phyloP scores from a whole-genome alignment of 2,329 filamentous ascomycete species.

The Orbilia quercus region DNA sequence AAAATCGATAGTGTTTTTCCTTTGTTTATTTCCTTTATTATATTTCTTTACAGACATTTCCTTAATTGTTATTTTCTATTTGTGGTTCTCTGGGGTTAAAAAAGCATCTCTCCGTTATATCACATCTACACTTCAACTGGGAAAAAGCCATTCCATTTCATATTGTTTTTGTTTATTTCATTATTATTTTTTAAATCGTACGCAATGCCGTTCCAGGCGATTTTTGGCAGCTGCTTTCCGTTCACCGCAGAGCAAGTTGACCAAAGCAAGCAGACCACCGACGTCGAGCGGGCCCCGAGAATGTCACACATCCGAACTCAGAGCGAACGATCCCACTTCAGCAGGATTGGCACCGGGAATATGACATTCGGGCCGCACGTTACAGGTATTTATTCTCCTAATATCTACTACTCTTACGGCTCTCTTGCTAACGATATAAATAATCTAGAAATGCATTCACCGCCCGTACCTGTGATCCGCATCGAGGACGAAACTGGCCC shows the following conservation, averaged over 20 bases:
- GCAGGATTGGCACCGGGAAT: conserved; percentile 11
- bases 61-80: conserved; percentile 22
- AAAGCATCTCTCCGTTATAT: conserved; percentile 30
- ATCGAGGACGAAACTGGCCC: conserved; percentile 18
- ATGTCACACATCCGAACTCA: conserved; percentile 26
- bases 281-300: conserved; percentile 25
- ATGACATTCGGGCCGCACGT: not conserved
- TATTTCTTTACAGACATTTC: conserved; percentile 24
- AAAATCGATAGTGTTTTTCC: conserved; percentile 11
- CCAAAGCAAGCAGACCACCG: conserved; percentile 32
- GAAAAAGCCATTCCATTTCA: conserved; percentile 10
- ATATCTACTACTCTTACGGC: not conserved
- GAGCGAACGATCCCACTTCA: conserved; percentile 32
- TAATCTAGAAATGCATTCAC: conserved; percentile 15
- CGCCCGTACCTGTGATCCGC: conserved; percentile 23
- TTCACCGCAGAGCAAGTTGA: conserved; percentile 38
- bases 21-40: conserved; percentile 5
- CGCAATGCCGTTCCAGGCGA: conserved; percentile 40
- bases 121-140: not conserved
- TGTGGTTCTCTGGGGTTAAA: conserved; percentile 8
- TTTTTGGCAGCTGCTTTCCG: conserved; percentile 55
- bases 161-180: conserved; percentile 25
- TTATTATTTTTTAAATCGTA: conserved; percentile 19
- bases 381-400: not conserved
- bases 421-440: conserved; percentile 2